Base-by-base conservation (phyloP, 2,329 filamentous ascomycete genomes). In the Zarea fungicola region DNA sequence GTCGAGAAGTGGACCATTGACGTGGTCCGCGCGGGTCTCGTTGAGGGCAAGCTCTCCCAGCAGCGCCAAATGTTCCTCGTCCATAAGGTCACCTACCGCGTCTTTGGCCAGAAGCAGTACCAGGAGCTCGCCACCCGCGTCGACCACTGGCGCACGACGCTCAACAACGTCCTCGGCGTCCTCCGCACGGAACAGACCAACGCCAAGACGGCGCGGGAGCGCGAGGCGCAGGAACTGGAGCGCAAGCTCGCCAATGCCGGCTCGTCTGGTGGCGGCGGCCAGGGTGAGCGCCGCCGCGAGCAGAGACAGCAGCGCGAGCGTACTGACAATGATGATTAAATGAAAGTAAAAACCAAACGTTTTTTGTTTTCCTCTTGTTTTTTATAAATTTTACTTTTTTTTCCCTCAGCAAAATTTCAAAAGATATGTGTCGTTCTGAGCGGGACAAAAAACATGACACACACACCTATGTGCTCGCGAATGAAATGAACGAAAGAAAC, bases 1-100 rank as follows among this genome's bases (percentile, higher is more conserved):
- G 89, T 97, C 35, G 93, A 99, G 78, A 87, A 92, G 79, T 99
- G 93, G 93, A 89, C 95, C 58, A 99, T 99, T 62, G 93, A 99
- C 67, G 91, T 95, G 58, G 96, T 99, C 71, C 89, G 93, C 58
- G 89, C 91, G 41, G 90, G 91, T 28, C 83, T 99, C 31, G 89
- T 99, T 45, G 93, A 99, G 75, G 93, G 93, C 65, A 95, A 95
- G 73, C 83, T 99, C 58, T 93, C 87, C 51, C 93, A 99, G 74
- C 80, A 92, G 66, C 90, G 89, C 67, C 82, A 89, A 66, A 87
- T 92, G 55, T 97, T 99, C 78, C 78, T 96, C 47, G 89, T 99
- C 54, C 93, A 99, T 77, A 84, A 93, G 66, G 89, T 89, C 61
- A 96, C 90, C 52, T 96, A 97, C 79, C 85, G 93, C 54, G 91